Percentiles rank a stretch among this genome's conserved stretches.
phyloP scores from a whole-genome alignment of 495 filamentous ascomycete species.

The Rusavskia elegans region DNA sequence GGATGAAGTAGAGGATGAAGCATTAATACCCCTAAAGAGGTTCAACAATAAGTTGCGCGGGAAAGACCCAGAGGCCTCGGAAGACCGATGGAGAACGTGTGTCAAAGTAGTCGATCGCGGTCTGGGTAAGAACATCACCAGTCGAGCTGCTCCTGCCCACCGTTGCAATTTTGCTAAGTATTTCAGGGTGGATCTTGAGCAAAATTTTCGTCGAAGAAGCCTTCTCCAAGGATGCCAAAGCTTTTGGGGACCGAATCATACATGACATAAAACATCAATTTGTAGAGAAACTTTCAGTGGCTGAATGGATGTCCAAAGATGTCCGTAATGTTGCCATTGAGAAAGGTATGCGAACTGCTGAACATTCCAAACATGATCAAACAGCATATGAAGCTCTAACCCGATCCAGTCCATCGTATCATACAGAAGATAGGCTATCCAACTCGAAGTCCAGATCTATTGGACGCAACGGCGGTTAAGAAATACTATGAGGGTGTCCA shows the following conservation, averaged over 20 bases:
- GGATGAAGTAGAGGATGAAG: constrained; percentile 37
- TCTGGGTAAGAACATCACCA: constrained; percentile 16
- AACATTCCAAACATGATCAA: no score
- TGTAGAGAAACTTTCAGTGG: constrained; percentile 37
- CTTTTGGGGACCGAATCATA: constrained; percentile 52
- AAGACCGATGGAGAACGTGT: constrained; percentile 59
- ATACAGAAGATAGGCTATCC: constrained; percentile 62
- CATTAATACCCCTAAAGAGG: constrained; percentile 37
- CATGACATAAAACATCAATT: constrained; percentile 54
- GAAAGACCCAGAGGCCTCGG: constrained; percentile 43
- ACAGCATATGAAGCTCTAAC: no score
- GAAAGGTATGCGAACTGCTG: constrained; percentile 24
- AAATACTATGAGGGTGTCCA: constrained; percentile 41
- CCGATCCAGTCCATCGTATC: constrained; percentile 29
- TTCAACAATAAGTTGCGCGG: constrained; percentile 43
- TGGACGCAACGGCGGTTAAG: constrained; percentile 38
- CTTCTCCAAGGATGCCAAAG: constrained; percentile 46
- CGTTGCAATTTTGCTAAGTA: constrained; percentile 20
- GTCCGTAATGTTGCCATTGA: constrained; percentile 44
- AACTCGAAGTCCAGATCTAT: constrained; percentile 46
- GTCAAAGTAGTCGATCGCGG: constrained; percentile 38
- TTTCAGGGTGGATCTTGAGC: constrained; percentile 37
- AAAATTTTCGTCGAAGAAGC: constrained; percentile 52
- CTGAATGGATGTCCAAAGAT: constrained; percentile 54
- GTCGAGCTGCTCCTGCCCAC: background rate